A percentile compares a stretch with the other conserved stretches of the same genome.
These are phyloP conservation scores for Euphorbia peplus DNA, from an alignment of 345 rosid species.

Conservation along the genomic window DNA sequence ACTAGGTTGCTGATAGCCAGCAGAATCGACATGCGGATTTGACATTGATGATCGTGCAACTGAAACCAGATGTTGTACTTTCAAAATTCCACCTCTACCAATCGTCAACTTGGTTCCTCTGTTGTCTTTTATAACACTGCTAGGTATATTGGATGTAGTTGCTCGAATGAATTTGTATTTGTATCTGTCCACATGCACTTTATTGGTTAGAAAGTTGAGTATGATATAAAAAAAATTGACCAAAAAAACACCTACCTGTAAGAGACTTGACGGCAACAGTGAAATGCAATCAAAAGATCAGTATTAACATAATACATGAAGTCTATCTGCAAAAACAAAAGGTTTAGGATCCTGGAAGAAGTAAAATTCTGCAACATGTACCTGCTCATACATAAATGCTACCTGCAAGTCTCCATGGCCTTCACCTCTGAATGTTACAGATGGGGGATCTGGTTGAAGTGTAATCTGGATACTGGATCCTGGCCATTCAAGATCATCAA, in stretches of 20 bases:
- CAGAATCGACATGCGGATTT: no score
- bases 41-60: conserved; percentile 49
- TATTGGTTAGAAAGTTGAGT: no score
- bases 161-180: conserved; percentile 86
- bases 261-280: no score
- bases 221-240: no score
- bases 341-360: conserved; percentile 10
- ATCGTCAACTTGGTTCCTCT: conserved; percentile 83
- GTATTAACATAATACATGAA: conserved; percentile 75
- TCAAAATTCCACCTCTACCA: conserved; percentile 90
- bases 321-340: conserved; percentile 55
- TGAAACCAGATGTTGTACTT: conserved; percentile 89
- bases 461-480: conserved; percentile 76
- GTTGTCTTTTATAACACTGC: conserved; percentile 75
- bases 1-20: no score
- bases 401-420: conserved; percentile 98
- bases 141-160: conserved; percentile 70
- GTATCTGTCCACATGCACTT: conserved; percentile 41
- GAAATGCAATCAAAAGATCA: conserved; percentile 75
- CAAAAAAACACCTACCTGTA: no score
- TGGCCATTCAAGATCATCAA: conserved; percentile 96
- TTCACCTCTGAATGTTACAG: conserved; percentile 75
- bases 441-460: conserved; percentile 62
- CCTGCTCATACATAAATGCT: conserved; percentile 4
- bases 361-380: not conserved